These are phyloP conservation scores for Fomitopsis serialis DNA, from an alignment of 768 basidiomycete genomes.

Conservation along the genomic window DNA sequence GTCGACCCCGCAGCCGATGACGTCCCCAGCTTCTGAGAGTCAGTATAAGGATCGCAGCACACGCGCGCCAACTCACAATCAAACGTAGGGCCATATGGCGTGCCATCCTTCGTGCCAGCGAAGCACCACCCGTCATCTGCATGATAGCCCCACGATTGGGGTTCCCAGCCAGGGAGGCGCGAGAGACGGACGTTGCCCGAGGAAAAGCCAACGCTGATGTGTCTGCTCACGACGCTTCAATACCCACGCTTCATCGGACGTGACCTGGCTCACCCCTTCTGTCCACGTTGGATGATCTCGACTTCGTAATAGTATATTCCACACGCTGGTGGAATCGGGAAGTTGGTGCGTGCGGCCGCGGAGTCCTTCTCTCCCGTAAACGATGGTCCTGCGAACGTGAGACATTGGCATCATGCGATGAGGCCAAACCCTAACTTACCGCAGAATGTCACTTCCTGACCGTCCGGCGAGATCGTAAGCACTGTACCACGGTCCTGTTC, in stretches of 20 bases:
- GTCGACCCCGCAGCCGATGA: slow-evolving; percentile 90
- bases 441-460: slow-evolving; percentile 67
- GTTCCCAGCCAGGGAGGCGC: slow-evolving; percentile 83
- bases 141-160: slow-evolving; percentile 86
- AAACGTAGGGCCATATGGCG: slow-evolving; percentile 72
- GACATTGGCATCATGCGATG: not conserved
- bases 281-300: slow-evolving; percentile 72
- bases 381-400: slow-evolving; percentile 36
- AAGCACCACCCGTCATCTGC: slow-evolving; percentile 85
- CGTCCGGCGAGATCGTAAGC: slow-evolving; percentile 62
- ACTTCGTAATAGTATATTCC: slow-evolving; percentile 97
- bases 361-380: slow-evolving; percentile 74
- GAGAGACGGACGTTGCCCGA: slow-evolving; percentile 58
- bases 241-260: not conserved
- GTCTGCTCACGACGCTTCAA: slow-evolving; percentile 33
- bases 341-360: slow-evolving; percentile 72
- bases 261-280: slow-evolving; percentile 53
- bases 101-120: slow-evolving; percentile 66
- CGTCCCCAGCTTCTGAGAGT: slow-evolving; percentile 61
- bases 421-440: slow-evolving; percentile 36
- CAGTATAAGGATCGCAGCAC: not conserved
- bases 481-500: slow-evolving; percentile 55
- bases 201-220: slow-evolving; percentile 82
- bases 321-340: slow-evolving; percentile 76
- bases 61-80: slow-evolving; percentile 50